Evolutionary conservation across 257 asterid species (phyloP).

Genomic region (Solanum pinnatisectum): DNA sequence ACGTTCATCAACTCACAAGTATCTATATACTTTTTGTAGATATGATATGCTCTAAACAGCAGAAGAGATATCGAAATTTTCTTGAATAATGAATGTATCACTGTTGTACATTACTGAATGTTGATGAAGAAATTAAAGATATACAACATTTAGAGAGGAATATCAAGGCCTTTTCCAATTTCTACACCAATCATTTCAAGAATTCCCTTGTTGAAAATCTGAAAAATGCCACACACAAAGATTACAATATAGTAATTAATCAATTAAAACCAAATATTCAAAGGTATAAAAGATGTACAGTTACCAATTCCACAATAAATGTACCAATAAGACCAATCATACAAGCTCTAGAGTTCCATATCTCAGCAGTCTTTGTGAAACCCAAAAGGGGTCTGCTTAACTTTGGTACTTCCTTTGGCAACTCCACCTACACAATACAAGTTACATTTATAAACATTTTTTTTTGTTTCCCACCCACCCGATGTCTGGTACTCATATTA

Average conservation of each 20-base stretch:
- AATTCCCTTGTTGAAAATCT: constrained; percentile 75
- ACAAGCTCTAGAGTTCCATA: constrained; percentile 88
- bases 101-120: background rate
- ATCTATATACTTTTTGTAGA: background rate
- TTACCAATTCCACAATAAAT: constrained; percentile 75
- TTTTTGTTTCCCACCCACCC: no score
- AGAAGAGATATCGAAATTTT: background rate
- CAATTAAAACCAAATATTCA: background rate
- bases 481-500: no score
- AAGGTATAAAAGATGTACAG: no score
- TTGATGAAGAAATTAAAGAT: background rate
- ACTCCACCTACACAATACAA: constrained; percentile 35
- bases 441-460: background rate
- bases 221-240: background rate
- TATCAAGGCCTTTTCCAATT: constrained; percentile 84
- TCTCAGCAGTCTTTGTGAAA: constrained; percentile 75
- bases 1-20: background rate
- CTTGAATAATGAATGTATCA: background rate
- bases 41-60: background rate
- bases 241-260: background rate
- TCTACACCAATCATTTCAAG: constrained; percentile 79
- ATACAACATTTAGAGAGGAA: constrained; percentile 50
- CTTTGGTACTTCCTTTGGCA: constrained; percentile 65
- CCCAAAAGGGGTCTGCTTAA: constrained; percentile 61
- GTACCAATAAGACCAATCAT: constrained; percentile 69